Evolutionary conservation across 768 basidiomycete species (phyloP).

Genomic region (Saitozyma sp.): DNA sequence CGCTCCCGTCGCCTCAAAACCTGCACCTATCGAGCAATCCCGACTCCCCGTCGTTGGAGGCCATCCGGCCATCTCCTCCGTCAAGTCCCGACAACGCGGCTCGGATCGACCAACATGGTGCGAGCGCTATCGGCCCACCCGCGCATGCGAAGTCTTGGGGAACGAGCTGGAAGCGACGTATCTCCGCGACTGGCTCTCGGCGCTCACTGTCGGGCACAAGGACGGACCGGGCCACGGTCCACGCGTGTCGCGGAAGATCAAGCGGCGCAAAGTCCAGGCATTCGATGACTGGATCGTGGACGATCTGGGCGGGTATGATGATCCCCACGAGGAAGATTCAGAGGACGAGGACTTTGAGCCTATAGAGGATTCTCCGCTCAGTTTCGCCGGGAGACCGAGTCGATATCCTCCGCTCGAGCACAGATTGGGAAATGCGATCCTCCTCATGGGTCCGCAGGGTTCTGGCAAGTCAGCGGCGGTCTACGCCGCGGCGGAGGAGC

Average conservation of each 20-base stretch:
- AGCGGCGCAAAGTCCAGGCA: constrained; percentile 18
- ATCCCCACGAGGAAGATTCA: constrained; percentile 20
- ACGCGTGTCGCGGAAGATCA: constrained; percentile 41
- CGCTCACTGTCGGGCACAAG: constrained; percentile 39
- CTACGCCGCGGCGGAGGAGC: constrained; percentile 88
- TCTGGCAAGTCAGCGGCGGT: constrained; percentile 88
- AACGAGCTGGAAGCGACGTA: constrained; percentile 50
- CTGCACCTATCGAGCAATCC: not conserved
- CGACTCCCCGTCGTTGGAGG: not conserved
- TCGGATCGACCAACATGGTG: constrained; percentile 43
- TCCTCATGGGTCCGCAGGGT: constrained; percentile 79
- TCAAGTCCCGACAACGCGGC: not conserved
- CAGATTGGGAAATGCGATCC: constrained; percentile 76
- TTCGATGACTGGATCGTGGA: constrained; percentile 52
- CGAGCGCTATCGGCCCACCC: constrained; percentile 45
- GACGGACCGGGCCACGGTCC: constrained; percentile 13
- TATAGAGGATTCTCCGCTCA: constrained; percentile 19
- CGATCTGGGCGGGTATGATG: constrained; percentile 41
- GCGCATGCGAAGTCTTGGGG: constrained; percentile 42
- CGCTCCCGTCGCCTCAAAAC: not conserved
- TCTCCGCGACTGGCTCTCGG: constrained; percentile 48
- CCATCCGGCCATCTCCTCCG: constrained; percentile 28
- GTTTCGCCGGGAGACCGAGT: not conserved
- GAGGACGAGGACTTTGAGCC: constrained; percentile 23
- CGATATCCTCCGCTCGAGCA: constrained; percentile 26